Evolutionary conservation across 31 red algal species (phyloP).

Genomic region (Endocladia muricata): DNA sequence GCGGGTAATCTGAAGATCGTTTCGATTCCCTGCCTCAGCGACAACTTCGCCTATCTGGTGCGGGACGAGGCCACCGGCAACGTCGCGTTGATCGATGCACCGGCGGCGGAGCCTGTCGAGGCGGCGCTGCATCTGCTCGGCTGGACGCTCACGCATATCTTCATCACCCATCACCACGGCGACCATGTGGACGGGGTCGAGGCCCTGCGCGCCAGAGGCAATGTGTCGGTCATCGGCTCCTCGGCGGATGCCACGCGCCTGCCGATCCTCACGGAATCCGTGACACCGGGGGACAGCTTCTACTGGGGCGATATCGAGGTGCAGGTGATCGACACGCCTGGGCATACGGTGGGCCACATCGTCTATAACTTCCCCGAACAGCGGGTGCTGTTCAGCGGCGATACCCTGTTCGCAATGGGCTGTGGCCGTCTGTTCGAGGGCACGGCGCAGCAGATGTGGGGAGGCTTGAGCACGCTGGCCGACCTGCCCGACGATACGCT

Average conservation of each 20-base stretch:
- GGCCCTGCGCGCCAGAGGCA: constrained; percentile 26
- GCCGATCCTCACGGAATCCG: neutral
- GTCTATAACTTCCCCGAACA: neutral
- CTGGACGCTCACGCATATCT: constrained; percentile 67
- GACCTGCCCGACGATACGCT: constrained; percentile 47
- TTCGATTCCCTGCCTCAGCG: constrained; percentile 7
- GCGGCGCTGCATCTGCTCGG: constrained; percentile 25
- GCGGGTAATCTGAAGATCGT: constrained; percentile 10
- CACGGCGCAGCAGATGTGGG: constrained; percentile 56
- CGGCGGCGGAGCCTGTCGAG: constrained; percentile 35
- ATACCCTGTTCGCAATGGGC: constrained; percentile 68
- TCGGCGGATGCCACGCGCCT: constrained; percentile 30
- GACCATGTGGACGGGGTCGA: constrained; percentile 67
- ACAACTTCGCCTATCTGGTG: constrained; percentile 69
- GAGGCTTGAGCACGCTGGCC: constrained; percentile 41
- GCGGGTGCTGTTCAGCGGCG: constrained; percentile 58
- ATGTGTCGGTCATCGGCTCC: constrained; percentile 28
- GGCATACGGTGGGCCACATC: constrained; percentile 64
- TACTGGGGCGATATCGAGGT: constrained; percentile 13
- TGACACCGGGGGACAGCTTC: constrained; percentile 12
- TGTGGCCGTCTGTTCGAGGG: constrained; percentile 79
- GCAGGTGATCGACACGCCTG: constrained; percentile 50
- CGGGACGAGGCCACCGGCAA: constrained; percentile 10
- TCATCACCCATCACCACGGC: constrained; percentile 76
- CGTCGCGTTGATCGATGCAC: constrained; percentile 47